phyloP scores from a whole-genome alignment of 2,329 filamentous ascomycete species.

The Diplodia corticola region DNA sequence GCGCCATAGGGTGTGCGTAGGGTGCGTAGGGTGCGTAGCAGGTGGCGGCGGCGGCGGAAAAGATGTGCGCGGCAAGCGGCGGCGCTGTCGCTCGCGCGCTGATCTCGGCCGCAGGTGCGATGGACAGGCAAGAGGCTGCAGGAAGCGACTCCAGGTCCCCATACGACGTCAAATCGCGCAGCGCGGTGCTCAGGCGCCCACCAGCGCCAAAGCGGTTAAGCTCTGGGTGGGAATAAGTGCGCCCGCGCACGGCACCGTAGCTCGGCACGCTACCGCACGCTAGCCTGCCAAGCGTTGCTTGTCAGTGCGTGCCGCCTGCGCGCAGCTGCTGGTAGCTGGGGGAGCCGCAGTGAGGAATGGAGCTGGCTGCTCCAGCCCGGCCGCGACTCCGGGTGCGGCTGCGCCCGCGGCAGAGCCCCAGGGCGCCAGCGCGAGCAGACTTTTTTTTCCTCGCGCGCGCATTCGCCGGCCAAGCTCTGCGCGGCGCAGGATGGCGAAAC shows the following conservation, averaged over 20 bases:
- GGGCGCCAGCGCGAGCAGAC: not conserved
- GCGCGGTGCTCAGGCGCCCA: conserved; percentile 19
- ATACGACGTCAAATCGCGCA: conserved; percentile 22
- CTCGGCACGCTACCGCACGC: conserved; percentile 12
- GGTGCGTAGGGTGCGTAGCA: not conserved
- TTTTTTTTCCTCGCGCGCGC: not conserved
- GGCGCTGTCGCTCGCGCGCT: conserved; percentile 18
- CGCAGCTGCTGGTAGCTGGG: not conserved
- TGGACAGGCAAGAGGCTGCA: not conserved
- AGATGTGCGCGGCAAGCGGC: conserved; percentile 13
- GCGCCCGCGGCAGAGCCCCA: conserved; percentile 15
- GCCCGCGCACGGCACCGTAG: not conserved
- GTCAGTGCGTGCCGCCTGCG: conserved; percentile 13
- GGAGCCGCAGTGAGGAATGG: conserved; percentile 10
- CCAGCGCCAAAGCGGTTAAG: conserved; percentile 10
- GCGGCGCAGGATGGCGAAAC: conserved; percentile 19
- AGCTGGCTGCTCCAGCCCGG: not conserved
- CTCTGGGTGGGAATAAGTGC: conserved; percentile 11
- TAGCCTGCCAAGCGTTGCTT: conserved; percentile 13
- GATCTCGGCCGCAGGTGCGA: conserved; percentile 13
- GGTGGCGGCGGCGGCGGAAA: conserved; percentile 16
- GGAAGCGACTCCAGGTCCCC: conserved; percentile 13
- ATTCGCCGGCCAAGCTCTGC: conserved; percentile 10
- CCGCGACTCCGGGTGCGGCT: not conserved
- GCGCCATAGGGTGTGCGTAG: not conserved